Percentiles rank a stretch among this genome's conserved stretches.
Evolutionary conservation across 768 basidiomycete genomes (phyloP).

Genomic region (Mycena crocata): DNA sequence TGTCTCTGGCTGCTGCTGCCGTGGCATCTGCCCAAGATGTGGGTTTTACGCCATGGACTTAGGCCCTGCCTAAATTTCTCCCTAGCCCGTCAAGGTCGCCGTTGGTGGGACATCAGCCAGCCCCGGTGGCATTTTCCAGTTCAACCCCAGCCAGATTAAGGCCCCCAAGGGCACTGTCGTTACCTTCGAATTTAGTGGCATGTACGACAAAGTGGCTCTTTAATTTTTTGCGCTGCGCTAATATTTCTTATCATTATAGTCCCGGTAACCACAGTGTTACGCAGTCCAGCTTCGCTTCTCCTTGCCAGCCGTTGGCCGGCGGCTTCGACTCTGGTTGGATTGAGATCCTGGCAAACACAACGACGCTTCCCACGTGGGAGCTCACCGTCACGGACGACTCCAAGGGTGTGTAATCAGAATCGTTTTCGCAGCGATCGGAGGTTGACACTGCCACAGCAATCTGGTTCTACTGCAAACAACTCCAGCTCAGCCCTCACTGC

Average conservation of each 20-base stretch:
- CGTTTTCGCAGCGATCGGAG: too few species aligned
- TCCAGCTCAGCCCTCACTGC: slow-evolving; percentile 56
- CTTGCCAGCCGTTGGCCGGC: slow-evolving; percentile 56
- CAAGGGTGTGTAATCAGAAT: slow-evolving; percentile 50
- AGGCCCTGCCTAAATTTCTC: too few species aligned
- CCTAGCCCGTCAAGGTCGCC: too few species aligned
- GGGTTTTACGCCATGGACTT: too few species aligned
- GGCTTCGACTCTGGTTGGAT: slow-evolving; percentile 70
- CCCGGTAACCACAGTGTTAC: slow-evolving; percentile 68
- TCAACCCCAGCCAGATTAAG: slow-evolving; percentile 54
- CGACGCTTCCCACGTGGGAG: slow-evolving; percentile 54
- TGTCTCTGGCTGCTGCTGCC: too few species aligned
- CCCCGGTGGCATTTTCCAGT: slow-evolving; percentile 55
- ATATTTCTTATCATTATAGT: slow-evolving; percentile 31
- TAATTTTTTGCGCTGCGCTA: not conserved
- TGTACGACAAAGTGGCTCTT: slow-evolving; percentile 40
- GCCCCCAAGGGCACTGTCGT: slow-evolving; percentile 58
- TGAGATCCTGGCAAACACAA: slow-evolving; percentile 22
- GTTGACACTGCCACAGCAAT: slow-evolving; percentile 50
- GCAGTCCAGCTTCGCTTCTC: slow-evolving; percentile 58
- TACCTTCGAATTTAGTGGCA: slow-evolving; percentile 63
- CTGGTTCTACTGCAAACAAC: slow-evolving; percentile 73
- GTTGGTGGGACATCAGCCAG: slow-evolving; percentile 16
- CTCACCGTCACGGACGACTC: slow-evolving; percentile 61
- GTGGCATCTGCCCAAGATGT: too few species aligned